Conservation (phyloP, 345 rosid genomes). For the Cardamine chenopodiifolia region DNA sequence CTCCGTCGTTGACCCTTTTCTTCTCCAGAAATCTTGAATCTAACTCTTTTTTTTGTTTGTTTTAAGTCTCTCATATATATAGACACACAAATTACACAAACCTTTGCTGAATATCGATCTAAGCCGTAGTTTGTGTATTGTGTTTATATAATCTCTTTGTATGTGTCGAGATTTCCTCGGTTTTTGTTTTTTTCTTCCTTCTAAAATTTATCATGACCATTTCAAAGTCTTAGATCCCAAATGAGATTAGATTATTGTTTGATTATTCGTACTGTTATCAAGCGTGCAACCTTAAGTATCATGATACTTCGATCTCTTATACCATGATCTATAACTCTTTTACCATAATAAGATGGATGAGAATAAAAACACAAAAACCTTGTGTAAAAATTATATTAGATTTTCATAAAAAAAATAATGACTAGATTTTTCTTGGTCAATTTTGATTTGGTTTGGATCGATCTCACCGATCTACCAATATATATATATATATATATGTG, state of each 20-base stretch:
- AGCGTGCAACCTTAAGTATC: not conserved
- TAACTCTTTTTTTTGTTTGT: not conserved
- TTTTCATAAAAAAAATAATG: too few species aligned
- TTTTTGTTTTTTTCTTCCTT: not conserved
- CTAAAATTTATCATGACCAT: not conserved
- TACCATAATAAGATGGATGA: too few species aligned
- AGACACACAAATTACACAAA: not conserved
- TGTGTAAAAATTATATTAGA: too few species aligned
- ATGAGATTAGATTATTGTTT: not conserved
- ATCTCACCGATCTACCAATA: too few species aligned
- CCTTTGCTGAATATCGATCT: not conserved
- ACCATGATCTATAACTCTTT: too few species aligned
- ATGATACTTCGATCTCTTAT: too few species aligned
- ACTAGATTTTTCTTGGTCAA: too few species aligned
- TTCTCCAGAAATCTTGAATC: constrained; percentile 48
- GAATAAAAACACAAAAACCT: too few species aligned
- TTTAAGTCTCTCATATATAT: not conserved
- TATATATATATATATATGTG: not conserved
- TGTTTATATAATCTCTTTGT: not conserved
- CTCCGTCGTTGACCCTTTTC: constrained; percentile 55
- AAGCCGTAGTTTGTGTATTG: constrained; percentile 2
- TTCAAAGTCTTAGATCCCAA: not conserved
- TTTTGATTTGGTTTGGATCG: too few species aligned
- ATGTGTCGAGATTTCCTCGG: not conserved
- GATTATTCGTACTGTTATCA: not conserved